Evolutionary conservation across 192 early-diverging fungal genomes (phyloP).

Genomic region (Mortierella alpina): DNA sequence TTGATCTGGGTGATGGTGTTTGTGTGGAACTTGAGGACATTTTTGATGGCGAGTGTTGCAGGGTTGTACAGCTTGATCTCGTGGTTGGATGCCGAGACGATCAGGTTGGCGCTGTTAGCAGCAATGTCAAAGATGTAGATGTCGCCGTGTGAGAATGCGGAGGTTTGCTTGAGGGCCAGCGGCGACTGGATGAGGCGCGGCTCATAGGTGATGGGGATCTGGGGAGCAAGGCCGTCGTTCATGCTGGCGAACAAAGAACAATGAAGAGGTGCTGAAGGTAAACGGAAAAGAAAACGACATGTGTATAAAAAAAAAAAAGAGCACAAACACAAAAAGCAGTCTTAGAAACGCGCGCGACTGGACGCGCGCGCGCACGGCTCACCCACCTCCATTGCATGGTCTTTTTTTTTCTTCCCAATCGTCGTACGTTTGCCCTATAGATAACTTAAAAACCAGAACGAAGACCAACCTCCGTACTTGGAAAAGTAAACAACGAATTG

Average conservation of each 20-base stretch:
- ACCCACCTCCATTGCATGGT: too few species aligned
- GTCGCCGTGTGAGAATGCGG: slow-evolving; percentile 58
- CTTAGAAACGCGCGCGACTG: too few species aligned
- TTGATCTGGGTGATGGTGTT: slow-evolving; percentile 74
- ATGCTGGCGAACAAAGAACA: slow-evolving; percentile 16
- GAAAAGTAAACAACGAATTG: too few species aligned
- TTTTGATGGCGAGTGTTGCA: slow-evolving; percentile 55
- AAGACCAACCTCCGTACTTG: too few species aligned
- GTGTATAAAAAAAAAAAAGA: not conserved
- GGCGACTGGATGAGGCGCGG: slow-evolving; percentile 54
- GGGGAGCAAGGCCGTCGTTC: slow-evolving; percentile 36
- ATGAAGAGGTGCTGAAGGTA: not conserved
- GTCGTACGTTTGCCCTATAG: too few species aligned
- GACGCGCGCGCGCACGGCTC: too few species aligned
- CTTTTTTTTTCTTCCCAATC: too few species aligned
- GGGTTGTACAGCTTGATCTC: slow-evolving; percentile 75
- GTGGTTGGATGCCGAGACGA: slow-evolving; percentile 72
- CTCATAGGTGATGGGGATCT: slow-evolving; percentile 45
- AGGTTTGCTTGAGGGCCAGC: slow-evolving; percentile 46
- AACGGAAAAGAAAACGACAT: not conserved
- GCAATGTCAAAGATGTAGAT: slow-evolving; percentile 70
- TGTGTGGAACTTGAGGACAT: slow-evolving; percentile 65
- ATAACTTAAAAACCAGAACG: too few species aligned
- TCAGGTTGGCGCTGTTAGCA: slow-evolving; percentile 53
- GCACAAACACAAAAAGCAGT: not conserved